Base-by-base conservation (phyloP, 1,284 basidiomycete species). In the Coniferiporia weirii region DNA sequence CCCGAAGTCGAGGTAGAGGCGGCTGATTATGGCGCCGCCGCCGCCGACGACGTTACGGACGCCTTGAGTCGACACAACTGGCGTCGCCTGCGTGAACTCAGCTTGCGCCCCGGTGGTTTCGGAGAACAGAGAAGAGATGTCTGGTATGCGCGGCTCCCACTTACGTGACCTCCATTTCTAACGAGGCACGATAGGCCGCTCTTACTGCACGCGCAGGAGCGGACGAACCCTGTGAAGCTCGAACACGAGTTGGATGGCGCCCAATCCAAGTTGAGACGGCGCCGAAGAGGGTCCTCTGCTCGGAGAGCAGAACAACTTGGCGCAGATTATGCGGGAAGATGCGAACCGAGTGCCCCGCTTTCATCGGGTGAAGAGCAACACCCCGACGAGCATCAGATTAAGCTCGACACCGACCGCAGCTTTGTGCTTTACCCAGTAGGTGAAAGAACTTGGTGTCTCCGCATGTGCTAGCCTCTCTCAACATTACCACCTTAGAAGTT, bases 401-500 rank as follows among this genome's bases (percentile, higher is more conserved):
- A 78, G 56, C 79, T 95, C 22, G 93, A 95, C 71, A 95, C 93
- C 0, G 84, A 93, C 71, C 82, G 93, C 36, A 92, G 91, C 64
- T 95, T 95, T 67, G 90, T 95, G 59, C 75, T 93, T 63, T 95
- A 95, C 72, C 89, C 92, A 67, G 83, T 83, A 79, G 87, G 90
- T 89, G 77, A 83, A 79, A 68, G 68, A 44, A 36, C 53, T 61
- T 63, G 63, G 12, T 66, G 63, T 62, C 55, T 53, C 63, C 66
- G 64, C 64, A 43, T 56, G 69, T n/a, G 61, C 64, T 38, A 55
- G 52, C 52, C 61, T 43, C 40, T 43, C 54, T 53, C 38, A 52
- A 38, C 45, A 52, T 35, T 7, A 56, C 57, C 50, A 22, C 4
- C 49, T 8, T 20, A 66, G 63, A 64, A 53, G 62, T 66, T 69